Base-by-base conservation (phyloP, 192 early-diverging fungal genomes). In the Diversispora epigaea region DNA sequence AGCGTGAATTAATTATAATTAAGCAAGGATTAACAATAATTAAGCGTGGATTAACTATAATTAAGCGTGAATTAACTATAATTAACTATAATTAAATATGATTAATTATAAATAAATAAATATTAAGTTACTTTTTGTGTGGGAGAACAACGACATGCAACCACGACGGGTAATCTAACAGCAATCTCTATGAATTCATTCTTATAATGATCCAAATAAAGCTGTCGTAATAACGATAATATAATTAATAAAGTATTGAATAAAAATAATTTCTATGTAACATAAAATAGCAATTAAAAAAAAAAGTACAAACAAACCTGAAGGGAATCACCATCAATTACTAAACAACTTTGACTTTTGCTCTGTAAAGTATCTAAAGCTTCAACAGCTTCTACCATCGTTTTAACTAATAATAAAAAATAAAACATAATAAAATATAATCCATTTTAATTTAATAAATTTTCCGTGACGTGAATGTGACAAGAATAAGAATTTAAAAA, bases 141-240 rank as follows among this genome's bases (percentile, higher is more conserved):
- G 3, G 96, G 96, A 60, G 95, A 95, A 80, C 95, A 97, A 19
- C 96, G 91, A 74, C 95, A 98, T 71, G 93, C 95, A 17, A 96
- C 94, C 6, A 97, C 95, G 0, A 92, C 92, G 1, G 95, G 89
- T n/a, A 96, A 84, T 32, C 82, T 76, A 12, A 91, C 82, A 0
- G 95, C 91, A 0, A 93, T 64, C 14, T 89, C 86, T 65, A 95
- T 91, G 85, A 97, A 96, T 71, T 93, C 91, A 45, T 90, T 85
- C 22, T 80, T 78, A 78, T 87, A 86, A 76, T 91, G 84, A 49
- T 95, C 93, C 55, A 96, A 79, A 56, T 83, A 92, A 21, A 93
- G 78, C 66, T 92, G 84, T 68, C 25, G 25, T 32, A 32, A 32
- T 32, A 32, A 32, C 25, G 25, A 32, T 32, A 32, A 32, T 32